Evolutionary conservation across 2,329 filamentous ascomycete genomes (phyloP).

Genomic region (Phialophora macrospora): DNA sequence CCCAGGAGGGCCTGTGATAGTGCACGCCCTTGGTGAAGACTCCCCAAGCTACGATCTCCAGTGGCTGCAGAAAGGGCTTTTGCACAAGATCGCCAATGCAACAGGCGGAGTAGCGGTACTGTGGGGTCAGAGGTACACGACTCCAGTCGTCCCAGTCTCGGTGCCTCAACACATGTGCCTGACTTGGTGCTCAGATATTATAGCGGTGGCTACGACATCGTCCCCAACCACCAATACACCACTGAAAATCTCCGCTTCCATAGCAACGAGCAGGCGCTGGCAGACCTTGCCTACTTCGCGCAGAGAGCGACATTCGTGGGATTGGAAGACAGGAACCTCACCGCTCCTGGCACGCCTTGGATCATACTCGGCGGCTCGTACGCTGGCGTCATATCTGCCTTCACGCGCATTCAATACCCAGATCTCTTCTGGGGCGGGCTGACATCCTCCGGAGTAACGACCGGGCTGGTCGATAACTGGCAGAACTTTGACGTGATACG

Average conservation of each 20-base stretch:
- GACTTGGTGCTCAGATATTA: constrained; percentile 85
- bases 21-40: constrained; percentile 75
- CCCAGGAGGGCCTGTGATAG: constrained; percentile 77
- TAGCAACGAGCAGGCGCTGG: constrained; percentile 79
- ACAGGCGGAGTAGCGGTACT: constrained; percentile 77
- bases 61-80: constrained; percentile 77
- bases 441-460: constrained; percentile 77
- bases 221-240: constrained; percentile 68
- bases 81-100: constrained; percentile 70
- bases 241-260: constrained; percentile 77
- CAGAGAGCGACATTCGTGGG: constrained; percentile 72
- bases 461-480: constrained; percentile 77
- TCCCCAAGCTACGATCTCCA: constrained; percentile 62
- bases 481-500: constrained; percentile 64
- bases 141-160: constrained; percentile 59
- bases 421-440: constrained; percentile 79
- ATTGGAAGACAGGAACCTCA: constrained; percentile 69
- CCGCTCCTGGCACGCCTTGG: constrained; percentile 68
- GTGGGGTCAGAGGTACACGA: constrained; percentile 66
- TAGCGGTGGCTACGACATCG: constrained; percentile 63
- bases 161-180: constrained; percentile 43
- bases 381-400: constrained; percentile 77
- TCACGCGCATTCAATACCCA: constrained; percentile 75
- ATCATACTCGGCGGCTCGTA: constrained; percentile 85
- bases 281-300: constrained; percentile 81